A percentile compares a stretch with the other conserved stretches of the same genome.
phyloP scores from a whole-genome alignment of 2,329 filamentous ascomycete species.

The Neoarthrinium moseri region DNA sequence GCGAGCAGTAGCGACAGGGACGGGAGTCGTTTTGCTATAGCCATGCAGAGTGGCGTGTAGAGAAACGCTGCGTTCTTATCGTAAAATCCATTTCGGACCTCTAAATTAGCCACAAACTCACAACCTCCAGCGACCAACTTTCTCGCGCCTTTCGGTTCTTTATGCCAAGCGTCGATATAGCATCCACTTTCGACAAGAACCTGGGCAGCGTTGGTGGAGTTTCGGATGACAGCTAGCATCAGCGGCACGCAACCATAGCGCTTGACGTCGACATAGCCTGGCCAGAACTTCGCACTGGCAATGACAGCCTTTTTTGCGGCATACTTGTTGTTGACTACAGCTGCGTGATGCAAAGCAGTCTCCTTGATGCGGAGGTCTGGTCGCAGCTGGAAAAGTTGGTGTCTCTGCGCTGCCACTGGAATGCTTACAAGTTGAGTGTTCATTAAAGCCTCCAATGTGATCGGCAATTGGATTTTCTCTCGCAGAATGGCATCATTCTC shows the following conservation, averaged over 20 bases:
- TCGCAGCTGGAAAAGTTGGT: not conserved
- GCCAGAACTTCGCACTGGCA: not conserved
- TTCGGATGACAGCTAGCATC: not conserved
- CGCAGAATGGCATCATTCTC: not conserved
- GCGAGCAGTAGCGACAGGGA: not conserved
- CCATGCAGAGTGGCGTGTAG: not conserved
- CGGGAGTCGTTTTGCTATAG: not conserved
- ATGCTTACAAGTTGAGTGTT: not conserved
- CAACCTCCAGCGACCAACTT: not conserved
- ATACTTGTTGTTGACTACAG: not conserved
- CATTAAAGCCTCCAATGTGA: not conserved
- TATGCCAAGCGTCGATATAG: conserved; percentile 3
- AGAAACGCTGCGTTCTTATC: not conserved
- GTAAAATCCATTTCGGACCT: not conserved
- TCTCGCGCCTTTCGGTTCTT: not conserved
- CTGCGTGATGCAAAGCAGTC: not conserved
- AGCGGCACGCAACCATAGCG: not conserved
- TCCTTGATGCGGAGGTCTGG: not conserved
- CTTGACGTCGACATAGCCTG: conserved; percentile 3
- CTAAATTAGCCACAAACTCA: not conserved
- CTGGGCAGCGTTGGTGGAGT: not conserved
- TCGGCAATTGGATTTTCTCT: too few relatives aligned
- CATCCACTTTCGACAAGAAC: not conserved
- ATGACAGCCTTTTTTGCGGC: not conserved
- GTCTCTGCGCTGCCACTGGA: not conserved